A percentile compares a stretch with the other conserved stretches of the same genome.
These are phyloP conservation scores for Acephala macrosclerotiorum DNA, from an alignment of 2,329 filamentous ascomycete species.

Conservation along the genomic window DNA sequence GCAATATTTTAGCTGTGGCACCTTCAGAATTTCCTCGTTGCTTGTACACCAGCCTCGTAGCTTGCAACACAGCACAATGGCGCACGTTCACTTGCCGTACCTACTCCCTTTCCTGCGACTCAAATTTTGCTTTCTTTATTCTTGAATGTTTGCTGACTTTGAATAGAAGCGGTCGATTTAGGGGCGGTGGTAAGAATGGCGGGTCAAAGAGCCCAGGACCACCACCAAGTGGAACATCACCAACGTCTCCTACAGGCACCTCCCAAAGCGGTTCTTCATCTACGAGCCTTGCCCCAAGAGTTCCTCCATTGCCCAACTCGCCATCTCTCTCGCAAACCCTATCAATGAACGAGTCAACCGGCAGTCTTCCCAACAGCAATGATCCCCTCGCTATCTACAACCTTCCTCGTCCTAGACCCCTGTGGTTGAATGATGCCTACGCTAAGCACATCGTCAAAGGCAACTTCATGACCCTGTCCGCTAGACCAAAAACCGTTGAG, in stretches of 20 bases:
- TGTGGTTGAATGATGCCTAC: slow-evolving; percentile 79
- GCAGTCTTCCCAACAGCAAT: slow-evolving; percentile 28
- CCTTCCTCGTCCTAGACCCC: slow-evolving; percentile 70
- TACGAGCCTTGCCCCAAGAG: slow-evolving; percentile 60
- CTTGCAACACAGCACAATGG: not conserved
- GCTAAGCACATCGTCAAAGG: slow-evolving; percentile 92
- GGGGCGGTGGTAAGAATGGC: slow-evolving; percentile 60
- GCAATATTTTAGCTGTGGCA: not conserved
- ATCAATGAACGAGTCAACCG: slow-evolving; percentile 66
- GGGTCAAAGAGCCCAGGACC: slow-evolving; percentile 59
- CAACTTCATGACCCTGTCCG: slow-evolving; percentile 96
- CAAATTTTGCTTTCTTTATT: slow-evolving; percentile 6
- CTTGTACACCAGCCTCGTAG: not conserved
- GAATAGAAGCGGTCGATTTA: slow-evolving; percentile 63
- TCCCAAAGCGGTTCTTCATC: slow-evolving; percentile 60
- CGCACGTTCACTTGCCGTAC: not conserved
- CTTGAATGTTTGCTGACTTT: slow-evolving; percentile 36
- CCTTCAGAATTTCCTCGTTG: not conserved
- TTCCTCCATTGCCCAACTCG: slow-evolving; percentile 68
- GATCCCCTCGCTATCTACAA: slow-evolving; percentile 67
- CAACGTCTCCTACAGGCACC: slow-evolving; percentile 53
- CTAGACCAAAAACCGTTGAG: slow-evolving; percentile 91
- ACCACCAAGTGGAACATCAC: slow-evolving; percentile 53
- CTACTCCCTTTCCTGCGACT: not conserved
- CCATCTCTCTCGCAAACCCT: slow-evolving; percentile 72